Evolutionary conservation across 192 early-diverging fungal genomes (phyloP), one percentile per base, ranked within the genome.

Genomic region (Chytriomyces confervae): DNA sequence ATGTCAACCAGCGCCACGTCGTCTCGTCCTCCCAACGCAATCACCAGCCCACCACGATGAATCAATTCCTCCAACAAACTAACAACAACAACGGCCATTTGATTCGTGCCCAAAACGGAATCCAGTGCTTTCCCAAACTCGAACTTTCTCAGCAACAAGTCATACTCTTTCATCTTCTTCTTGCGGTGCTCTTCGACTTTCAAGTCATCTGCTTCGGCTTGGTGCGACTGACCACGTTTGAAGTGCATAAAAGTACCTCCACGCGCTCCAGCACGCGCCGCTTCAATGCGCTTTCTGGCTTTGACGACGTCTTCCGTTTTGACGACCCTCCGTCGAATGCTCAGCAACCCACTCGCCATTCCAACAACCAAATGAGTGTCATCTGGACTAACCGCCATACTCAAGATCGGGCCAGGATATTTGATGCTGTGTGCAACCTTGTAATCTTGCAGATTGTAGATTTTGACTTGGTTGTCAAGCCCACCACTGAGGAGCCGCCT

Each of bases 381-480:
- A 79, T 96, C 90, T 18, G 96, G 92, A 84, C 95, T 97, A 51
- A 98, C 84, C n/a, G 88, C 95, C 69, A 98, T 83, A 82, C 93
- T 93, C 75, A 96, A 87, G 29, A 99, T 89, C 1, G 97, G 96
- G 48, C 94, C 92, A 20, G 94, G 92, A 80, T 98, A 97, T 81
- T 92, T 95, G 65, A 94, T 81, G 76, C 86, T 94, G 84, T 95
- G 92, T 20, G 92, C 89, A 69, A 98, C 92, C 82, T 93, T 91
- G 86, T 93, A 98, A 77, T 91, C 90, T 77, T 90, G 86, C 66
- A 97, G 86, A 77, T 94, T 90, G 80, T 96, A 97, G 47, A 98
- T 82, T 88, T 99, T 98, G 81, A 99, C 93, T 66, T 97, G 95
- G 70, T 95, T 96, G 85, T 99, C 97, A 66, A 98, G 86, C 18